Conservation (phyloP, 805 yeast species). For the Metschnikowia gruessii region DNA sequence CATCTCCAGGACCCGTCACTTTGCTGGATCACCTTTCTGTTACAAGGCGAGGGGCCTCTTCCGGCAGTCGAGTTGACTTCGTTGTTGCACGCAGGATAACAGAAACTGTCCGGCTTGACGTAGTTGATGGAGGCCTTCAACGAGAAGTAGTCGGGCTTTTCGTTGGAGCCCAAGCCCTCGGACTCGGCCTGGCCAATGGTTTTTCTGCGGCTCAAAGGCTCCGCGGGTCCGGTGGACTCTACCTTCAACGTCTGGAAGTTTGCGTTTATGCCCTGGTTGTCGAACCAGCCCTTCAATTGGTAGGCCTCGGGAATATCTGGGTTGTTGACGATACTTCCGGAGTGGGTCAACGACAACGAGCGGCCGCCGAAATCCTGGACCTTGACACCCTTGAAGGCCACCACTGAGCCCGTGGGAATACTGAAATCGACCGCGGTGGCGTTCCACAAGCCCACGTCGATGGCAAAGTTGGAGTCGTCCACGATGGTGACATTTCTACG, state of each 20-base stretch:
- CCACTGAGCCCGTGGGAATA: constrained; percentile 72
- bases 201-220: constrained; percentile 53
- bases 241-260: constrained; percentile 59
- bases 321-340: constrained; percentile 70
- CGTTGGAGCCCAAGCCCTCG: constrained; percentile 68
- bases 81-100: constrained; percentile 84
- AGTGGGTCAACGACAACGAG: constrained; percentile 72
- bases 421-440: constrained; percentile 76
- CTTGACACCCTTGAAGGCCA: constrained; percentile 88
- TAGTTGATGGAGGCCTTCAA: constrained; percentile 72
- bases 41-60: constrained; percentile 46
- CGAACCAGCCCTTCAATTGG: constrained; percentile 92
- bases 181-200: constrained; percentile 63
- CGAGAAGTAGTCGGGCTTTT: constrained; percentile 74
- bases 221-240: constrained; percentile 39
- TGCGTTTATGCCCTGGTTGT: constrained; percentile 65
- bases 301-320: constrained; percentile 91
- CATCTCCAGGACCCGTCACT: constrained; percentile 83
- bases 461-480: constrained; percentile 75
- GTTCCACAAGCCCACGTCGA: constrained; percentile 88
- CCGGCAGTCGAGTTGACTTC: constrained; percentile 38
- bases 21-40: constrained; percentile 75
- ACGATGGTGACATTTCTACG: constrained; percentile 87
- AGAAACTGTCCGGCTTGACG: constrained; percentile 70
- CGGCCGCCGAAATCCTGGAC: constrained; percentile 88